Base-by-base conservation (phyloP, 495 filamentous ascomycete species). In the Hyaloscypha variabilis region DNA sequence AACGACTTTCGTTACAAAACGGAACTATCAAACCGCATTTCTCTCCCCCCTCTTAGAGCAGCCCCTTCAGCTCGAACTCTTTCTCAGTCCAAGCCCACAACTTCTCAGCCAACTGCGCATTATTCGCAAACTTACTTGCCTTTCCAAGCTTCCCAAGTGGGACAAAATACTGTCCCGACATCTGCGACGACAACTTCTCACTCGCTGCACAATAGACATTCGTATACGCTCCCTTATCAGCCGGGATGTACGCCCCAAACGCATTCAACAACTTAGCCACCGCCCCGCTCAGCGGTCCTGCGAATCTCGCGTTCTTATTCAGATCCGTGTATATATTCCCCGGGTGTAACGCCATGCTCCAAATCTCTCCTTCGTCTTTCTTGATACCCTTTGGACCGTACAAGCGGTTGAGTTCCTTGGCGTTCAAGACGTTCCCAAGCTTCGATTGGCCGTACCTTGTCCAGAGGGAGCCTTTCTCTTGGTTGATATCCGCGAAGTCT, bases 71-170 rank as follows among this genome's bases (percentile, higher is more conserved):
- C 25, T 19, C 21, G 19, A 88, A 75, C 61, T 87, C 82, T 23
- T 70, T 71, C 66, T 86, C 84, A 1, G 86, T 88, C 86, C 85
- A 90, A 19, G 85, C 83, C 87, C 87, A 90, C 34, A 90, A 70
- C 68, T 74, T 77, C 42, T 67, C 70, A 5, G 79, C 84, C 71
- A 88, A 67, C 19, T 76, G 77, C 1, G 72, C 72, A 70, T 91
- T 77, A 26, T 69, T 74, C 4, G 77, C 80, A 56, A 74, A 73
- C 58, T 71, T 68, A 49, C 70, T 77, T 0, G 76, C 75, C n/a
- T 61, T 63, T 26, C 75, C 74, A n/a, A 65, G 71, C 39, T 72
- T 70, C 29, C 77, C 83, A 64, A 85, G 71, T n/a, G 83, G 81
- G 19, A 74, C 77, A 73, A 86, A 87, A 69, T 86, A 88, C 21